Evolutionary conservation across 345 rosid genomes (phyloP).

Genomic region (Nephelium lappaceum): DNA sequence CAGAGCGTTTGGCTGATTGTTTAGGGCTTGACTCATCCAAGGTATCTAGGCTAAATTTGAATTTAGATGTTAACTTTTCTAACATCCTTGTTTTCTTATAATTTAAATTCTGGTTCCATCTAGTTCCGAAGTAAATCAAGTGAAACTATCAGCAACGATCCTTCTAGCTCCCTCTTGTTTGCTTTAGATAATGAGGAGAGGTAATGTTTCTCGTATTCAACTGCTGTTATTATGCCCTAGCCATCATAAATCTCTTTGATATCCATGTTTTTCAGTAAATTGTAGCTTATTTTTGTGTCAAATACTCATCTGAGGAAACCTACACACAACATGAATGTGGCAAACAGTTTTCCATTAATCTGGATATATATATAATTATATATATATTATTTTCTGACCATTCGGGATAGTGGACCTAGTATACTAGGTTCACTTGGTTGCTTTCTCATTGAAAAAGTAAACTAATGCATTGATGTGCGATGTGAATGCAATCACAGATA

Average conservation of each 20-base stretch:
- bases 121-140: constrained; percentile 76
- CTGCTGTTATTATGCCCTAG: constrained; percentile 10
- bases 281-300: neutral
- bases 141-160: constrained; percentile 48
- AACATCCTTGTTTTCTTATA: neutral
- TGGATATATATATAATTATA: neutral
- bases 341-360: neutral
- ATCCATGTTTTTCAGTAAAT: neutral
- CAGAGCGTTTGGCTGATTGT: constrained; percentile 92
- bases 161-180: constrained; percentile 58
- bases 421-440: neutral
- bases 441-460: neutral
- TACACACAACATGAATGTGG: neutral
- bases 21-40: constrained; percentile 94
- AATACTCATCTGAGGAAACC: neutral
- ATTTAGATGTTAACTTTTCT: neutral
- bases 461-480: neutral
- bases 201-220: constrained; percentile 40
- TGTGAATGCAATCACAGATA: constrained; percentile 53
- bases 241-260: neutral
- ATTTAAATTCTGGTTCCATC: constrained; percentile 19
- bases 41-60: constrained; percentile 44
- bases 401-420: neutral
- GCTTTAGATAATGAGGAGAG: constrained; percentile 76
- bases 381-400: neutral